Percentiles rank a stretch among this genome's conserved stretches.
phyloP scores from a whole-genome alignment of 768 basidiomycete species.

The Boletus bicolor region DNA sequence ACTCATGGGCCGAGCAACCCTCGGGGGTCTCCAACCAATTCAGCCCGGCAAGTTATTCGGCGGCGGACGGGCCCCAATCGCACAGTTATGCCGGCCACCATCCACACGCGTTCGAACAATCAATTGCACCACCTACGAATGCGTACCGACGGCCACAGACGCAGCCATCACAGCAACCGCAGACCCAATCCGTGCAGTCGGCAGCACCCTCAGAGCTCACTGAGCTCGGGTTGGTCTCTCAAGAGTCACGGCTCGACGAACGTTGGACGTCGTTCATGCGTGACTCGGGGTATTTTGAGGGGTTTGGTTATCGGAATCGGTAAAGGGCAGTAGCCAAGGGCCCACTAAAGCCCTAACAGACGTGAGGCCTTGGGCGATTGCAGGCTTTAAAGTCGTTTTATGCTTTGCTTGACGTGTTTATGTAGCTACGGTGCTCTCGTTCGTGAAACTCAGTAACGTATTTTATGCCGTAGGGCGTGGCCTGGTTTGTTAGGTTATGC shows the following conservation, averaged over 20 bases:
- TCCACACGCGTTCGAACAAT: slow-evolving; percentile 16
- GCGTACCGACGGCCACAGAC: slow-evolving; percentile 1
- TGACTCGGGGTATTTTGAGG: slow-evolving; percentile 47
- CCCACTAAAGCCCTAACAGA: not conserved
- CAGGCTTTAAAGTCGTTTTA: not conserved
- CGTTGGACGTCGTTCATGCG: slow-evolving; percentile 64
- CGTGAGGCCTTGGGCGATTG: not conserved
- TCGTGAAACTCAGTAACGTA: not conserved
- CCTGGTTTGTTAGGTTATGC: not conserved
- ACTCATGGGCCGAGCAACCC: slow-evolving; percentile 15
- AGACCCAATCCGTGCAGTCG: not conserved
- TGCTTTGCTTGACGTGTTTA: not conserved
- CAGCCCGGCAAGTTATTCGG: slow-evolving; percentile 9
- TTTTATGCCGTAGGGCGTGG: not conserved
- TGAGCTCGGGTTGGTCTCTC: slow-evolving; percentile 57
- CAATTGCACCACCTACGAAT: slow-evolving; percentile 1
- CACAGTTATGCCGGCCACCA: slow-evolving; percentile 15
- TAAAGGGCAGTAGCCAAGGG: not conserved
- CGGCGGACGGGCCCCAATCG: slow-evolving; percentile 4
- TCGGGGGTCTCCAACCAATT: slow-evolving; percentile 4
- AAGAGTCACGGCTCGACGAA: slow-evolving; percentile 52
- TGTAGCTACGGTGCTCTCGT: not conserved
- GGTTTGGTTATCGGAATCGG: slow-evolving; percentile 28
- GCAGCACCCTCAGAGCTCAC: slow-evolving; percentile 45
- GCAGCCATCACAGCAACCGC: slow-evolving; percentile 7